phyloP scores from a whole-genome alignment of 257 asterid genomes.

The Solanum ossicruentum region DNA sequence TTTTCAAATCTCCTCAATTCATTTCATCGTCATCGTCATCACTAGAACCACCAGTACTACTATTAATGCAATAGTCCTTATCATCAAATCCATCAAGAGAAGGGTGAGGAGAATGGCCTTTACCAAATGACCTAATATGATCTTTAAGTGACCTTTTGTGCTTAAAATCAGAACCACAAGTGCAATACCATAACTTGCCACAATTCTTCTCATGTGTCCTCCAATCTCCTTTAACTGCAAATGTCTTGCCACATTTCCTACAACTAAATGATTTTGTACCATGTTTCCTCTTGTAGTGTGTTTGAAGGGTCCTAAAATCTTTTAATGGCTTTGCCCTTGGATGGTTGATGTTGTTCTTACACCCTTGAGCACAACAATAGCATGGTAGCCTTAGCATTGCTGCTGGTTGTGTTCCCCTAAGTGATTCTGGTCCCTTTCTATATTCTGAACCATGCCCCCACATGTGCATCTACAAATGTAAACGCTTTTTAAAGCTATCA shows the following conservation, averaged over 20 bases:
- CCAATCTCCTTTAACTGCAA: conserved; percentile 95
- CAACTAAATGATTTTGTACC: conserved; percentile 68
- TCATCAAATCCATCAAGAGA: conserved; percentile 46
- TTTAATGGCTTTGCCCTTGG: conserved; percentile 80
- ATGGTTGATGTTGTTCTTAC: conserved; percentile 87
- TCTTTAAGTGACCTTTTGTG: conserved; percentile 88
- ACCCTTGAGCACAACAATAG: conserved; percentile 71
- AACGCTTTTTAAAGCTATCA: not conserved
- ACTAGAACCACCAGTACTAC: conserved; percentile 20
- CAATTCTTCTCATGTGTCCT: conserved; percentile 89
- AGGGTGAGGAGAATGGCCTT: conserved; percentile 59
- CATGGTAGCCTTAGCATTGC: conserved; percentile 88
- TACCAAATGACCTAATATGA: conserved; percentile 69
- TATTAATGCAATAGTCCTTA: conserved; percentile 18
- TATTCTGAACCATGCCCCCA: conserved; percentile 97
- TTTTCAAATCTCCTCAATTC: not conserved
- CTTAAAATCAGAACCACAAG: conserved; percentile 79
- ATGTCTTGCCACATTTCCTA: conserved; percentile 63
- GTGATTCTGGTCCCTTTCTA: conserved; percentile 74
- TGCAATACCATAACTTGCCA: conserved; percentile 86
- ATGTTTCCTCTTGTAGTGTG: conserved; percentile 92
- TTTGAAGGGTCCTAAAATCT: conserved; percentile 84
- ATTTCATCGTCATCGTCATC: conserved; percentile 54
- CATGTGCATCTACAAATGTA: conserved; percentile 72
- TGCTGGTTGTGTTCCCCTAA: conserved; percentile 73